phyloP scores from a whole-genome alignment of 352 stramenopile genomes.

The Thraustotheca clavata region DNA sequence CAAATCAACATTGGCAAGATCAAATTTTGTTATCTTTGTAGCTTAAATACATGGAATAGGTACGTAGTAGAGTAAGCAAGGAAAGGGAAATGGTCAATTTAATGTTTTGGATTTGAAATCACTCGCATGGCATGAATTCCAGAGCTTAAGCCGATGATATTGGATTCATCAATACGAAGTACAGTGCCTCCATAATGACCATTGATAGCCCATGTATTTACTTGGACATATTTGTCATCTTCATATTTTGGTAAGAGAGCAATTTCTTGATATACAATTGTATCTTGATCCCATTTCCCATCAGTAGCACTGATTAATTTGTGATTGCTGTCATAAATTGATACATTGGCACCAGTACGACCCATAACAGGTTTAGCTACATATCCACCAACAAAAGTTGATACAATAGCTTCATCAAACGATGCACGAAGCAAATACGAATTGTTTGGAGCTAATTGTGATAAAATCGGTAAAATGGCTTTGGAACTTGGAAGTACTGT shows the following conservation, averaged over 20 bases:
- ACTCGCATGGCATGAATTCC: slow-evolving; percentile 17
- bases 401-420: slow-evolving; percentile 8
- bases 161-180: slow-evolving; percentile 18
- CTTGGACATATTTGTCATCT: slow-evolving; percentile 16
- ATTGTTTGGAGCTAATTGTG: not conserved
- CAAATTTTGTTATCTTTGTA: too few relatives aligned
- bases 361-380: slow-evolving; percentile 21
- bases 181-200: slow-evolving; percentile 19
- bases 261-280: slow-evolving; percentile 22
- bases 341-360: slow-evolving; percentile 18
- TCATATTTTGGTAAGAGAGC: slow-evolving; percentile 16
- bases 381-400: slow-evolving; percentile 7
- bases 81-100: not conserved
- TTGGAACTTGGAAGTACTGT: slow-evolving; percentile 16
- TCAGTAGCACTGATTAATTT: slow-evolving; percentile 18
- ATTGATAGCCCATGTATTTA: slow-evolving; percentile 21
- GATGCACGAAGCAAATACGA: slow-evolving; percentile 1
- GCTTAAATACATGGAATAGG: too few relatives aligned
- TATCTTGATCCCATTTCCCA: slow-evolving; percentile 18
- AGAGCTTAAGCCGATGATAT: slow-evolving; percentile 20
- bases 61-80: too few relatives aligned
- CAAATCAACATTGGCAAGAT: too few relatives aligned
- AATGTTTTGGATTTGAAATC: not conserved
- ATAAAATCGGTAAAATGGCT: slow-evolving; percentile 14
- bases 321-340: slow-evolving; percentile 10